phyloP scores from a whole-genome alignment of 306 rosid genomes.

The Fragaria vesca region DNA sequence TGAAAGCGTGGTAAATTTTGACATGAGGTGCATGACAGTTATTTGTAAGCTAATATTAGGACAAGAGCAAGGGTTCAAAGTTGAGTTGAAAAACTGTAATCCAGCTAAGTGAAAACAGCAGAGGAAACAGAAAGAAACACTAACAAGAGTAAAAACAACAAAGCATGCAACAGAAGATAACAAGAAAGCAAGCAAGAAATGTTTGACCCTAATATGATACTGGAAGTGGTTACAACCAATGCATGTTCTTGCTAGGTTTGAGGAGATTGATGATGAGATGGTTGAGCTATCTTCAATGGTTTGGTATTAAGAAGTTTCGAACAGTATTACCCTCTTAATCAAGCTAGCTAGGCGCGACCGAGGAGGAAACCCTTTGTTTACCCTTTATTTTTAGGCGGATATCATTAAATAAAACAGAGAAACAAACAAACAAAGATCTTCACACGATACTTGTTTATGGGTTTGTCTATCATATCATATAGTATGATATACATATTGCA shows the following conservation, averaged over 20 bases:
- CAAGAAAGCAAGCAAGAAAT: background rate
- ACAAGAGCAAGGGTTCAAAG: background rate
- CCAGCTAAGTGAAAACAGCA: conserved; percentile 4
- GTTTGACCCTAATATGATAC: background rate
- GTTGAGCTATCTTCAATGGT: too few species aligned
- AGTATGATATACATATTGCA: too few species aligned
- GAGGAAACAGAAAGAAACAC: background rate
- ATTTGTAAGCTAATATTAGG: background rate
- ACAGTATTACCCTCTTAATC: background rate
- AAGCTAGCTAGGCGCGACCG: background rate
- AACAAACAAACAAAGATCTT: background rate
- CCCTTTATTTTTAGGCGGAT: background rate
- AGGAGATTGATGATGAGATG: background rate
- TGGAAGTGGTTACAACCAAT: background rate
- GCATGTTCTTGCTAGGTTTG: background rate
- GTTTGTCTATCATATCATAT: too few species aligned
- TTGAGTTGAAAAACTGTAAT: conserved; percentile 1
- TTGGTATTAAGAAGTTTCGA: background rate
- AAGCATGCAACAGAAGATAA: background rate
- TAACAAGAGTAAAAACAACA: conserved; percentile 3
- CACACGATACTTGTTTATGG: background rate
- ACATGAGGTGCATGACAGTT: background rate
- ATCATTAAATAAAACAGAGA: background rate
- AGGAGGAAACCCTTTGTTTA: background rate
- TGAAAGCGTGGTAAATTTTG: background rate